Conservation (phyloP, 805 yeast species). For the Kluyveromyces dobzhanskii region DNA sequence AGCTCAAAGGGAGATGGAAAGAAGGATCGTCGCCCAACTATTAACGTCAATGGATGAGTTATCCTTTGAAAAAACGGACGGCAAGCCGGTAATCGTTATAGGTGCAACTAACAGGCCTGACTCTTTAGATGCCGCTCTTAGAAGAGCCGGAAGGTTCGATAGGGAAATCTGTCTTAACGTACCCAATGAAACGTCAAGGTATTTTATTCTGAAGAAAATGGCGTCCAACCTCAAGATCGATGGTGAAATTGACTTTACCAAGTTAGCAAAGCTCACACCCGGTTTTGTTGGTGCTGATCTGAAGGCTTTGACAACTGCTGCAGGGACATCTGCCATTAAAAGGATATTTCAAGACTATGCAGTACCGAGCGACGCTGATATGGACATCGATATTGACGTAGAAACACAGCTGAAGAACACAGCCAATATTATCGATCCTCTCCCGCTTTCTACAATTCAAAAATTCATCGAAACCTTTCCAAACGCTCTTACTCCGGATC, state of each 20-base stretch:
- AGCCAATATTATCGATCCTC: slow-evolving; percentile 28
- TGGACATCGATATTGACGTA: slow-evolving; percentile 23
- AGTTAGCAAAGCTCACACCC: slow-evolving; percentile 86
- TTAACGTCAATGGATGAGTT: slow-evolving; percentile 92
- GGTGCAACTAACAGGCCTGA: slow-evolving; percentile 98
- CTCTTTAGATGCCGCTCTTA: slow-evolving; percentile 83
- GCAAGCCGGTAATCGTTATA: slow-evolving; percentile 85
- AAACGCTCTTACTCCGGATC: slow-evolving; percentile 64
- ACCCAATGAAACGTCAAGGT: slow-evolving; percentile 81
- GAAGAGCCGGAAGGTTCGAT: slow-evolving; percentile 96
- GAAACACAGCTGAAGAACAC: slow-evolving; percentile 23
- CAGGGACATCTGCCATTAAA: slow-evolving; percentile 90
- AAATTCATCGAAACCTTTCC: slow-evolving; percentile 69
- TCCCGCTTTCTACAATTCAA: slow-evolving; percentile 57
- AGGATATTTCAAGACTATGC: slow-evolving; percentile 64
- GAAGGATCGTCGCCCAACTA: slow-evolving; percentile 91
- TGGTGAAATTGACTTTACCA: slow-evolving; percentile 60
- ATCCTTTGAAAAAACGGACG: slow-evolving; percentile 78
- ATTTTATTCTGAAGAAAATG: slow-evolving; percentile 68
- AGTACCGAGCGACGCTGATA: slow-evolving; percentile 18
- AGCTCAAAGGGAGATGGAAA: slow-evolving; percentile 97
- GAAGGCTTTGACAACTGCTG: slow-evolving; percentile 87
- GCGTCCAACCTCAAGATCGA: slow-evolving; percentile 56
- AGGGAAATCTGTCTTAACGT: slow-evolving; percentile 90
- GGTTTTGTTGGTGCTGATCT: slow-evolving; percentile 98